Evolutionary conservation across 2,329 filamentous ascomycete species (phyloP), one percentile per base, ranked within the genome.

Genomic region (Proliferodiscus dingleyae): DNA sequence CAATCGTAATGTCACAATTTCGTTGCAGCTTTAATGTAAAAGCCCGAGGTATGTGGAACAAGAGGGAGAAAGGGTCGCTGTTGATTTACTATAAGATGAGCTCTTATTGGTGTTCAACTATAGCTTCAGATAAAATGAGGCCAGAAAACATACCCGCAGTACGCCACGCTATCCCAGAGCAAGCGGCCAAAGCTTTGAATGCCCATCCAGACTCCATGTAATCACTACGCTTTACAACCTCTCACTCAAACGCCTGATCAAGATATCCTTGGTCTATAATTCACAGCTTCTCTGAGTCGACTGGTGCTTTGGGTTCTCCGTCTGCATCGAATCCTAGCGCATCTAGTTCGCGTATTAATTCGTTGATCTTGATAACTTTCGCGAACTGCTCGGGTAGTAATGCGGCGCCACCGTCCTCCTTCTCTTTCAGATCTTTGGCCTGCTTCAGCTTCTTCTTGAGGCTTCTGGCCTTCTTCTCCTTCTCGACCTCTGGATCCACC

Each of bases 321-420:
- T 94, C 85, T 1, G 78, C 69, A 64, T 94, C 85, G 52, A 97
- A 89, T 0, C 91, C 91, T 22, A 98, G 73, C 2, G 79, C 77
- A 59, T 94, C 87, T 45, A 98, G 70, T 64, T 97, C 90, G 10
- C 89, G 80, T 47, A 96, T 83, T 41, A 98, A 76, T 70, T 98
- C 93, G 52, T 88, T 89, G 64, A 98, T 95, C 68, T 93, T 95
- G 65, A 95, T 94, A 45, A 98, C 88, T 71, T 98, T 98, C 58
- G 91, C 89, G 53, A 97, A 85, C 70, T 98, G 93, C 70, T 98
- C 93, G 0, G 90, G 91, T 21, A 97, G 73, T 50, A 98, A 69
- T 4, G 80, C 75, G 63, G 88, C 85, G 16, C 93, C 93, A 45
- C 81, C 83, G 19, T 95, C 87, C 67, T 95, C 95, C 75, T 95